These are phyloP conservation scores for Gossypium schwendimanii DNA, from an alignment of 441 rosid genomes.

Conservation along the genomic window DNA sequence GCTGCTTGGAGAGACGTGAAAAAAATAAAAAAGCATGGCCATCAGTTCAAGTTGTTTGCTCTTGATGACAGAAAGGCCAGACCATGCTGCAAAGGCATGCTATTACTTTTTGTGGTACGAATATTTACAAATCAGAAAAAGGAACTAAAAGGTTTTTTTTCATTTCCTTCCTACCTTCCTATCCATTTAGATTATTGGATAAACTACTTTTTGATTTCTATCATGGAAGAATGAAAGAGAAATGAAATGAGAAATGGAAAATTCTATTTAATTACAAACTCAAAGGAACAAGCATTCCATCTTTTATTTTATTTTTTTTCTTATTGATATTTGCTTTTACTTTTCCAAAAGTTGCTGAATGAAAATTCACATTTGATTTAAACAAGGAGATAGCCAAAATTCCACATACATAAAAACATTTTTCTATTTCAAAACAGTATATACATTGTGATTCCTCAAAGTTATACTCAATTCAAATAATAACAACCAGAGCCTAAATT, in stretches of 20 bases:
- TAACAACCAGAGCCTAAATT: not conserved
- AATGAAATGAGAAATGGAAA: not conserved
- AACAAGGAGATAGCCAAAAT: not conserved
- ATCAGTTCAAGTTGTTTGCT: too few relatives aligned
- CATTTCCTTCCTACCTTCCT: not conserved
- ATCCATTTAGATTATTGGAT: not conserved
- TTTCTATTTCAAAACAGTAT: not conserved
- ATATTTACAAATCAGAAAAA: not conserved
- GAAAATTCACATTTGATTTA: not conserved
- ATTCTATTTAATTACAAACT: not conserved
- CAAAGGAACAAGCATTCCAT: not conserved
- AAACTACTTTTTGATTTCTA: not conserved
- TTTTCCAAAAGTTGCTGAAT: not conserved
- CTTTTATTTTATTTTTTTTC: not conserved
- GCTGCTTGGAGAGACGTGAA: too few relatives aligned
- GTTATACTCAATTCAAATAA: not conserved
- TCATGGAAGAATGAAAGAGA: not conserved
- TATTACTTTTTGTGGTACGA: not conserved
- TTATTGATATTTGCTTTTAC: not conserved
- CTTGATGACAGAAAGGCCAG: not conserved
- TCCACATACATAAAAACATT: not conserved
- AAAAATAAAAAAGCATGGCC: too few relatives aligned
- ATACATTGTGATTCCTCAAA: not conserved
- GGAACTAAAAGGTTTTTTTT: not conserved
- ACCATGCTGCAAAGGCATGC: not conserved